Base-by-base conservation (phyloP, 345 rosid species). In the Euphorbia pulcherrima region DNA sequence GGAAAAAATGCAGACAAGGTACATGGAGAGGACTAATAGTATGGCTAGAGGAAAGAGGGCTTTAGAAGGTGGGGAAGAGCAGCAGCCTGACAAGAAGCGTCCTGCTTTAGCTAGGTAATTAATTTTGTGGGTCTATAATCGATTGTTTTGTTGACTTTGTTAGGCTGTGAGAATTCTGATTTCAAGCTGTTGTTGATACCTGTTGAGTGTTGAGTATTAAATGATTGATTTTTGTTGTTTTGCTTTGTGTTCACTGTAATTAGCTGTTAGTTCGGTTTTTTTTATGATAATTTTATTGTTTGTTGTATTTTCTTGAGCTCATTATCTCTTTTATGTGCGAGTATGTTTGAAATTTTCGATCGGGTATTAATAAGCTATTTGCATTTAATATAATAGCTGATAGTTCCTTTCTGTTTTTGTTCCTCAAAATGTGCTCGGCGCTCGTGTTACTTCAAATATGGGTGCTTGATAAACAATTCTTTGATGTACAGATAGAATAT, bases 71-170 rank as follows among this genome's bases (percentile, higher is more conserved):
- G 81, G 68, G 28, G 90, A 83, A 13, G 78, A 83, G 50, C 65
- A 76, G 53, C 86, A 88, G 72, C 89, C 96, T 24, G 97, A 89
- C 68, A 76, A 87, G 75, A 93, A 90, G 74, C 82, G 90, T 44
- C 98, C 98, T 2, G 97, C 98, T 84, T 80, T 93, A 72, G 92
- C 97, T 24, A 90, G 98, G 96, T 89, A 39, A 21, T 23, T 89
- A 39, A 21, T 23, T 30, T 66, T 60, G 23, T 27, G 35, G 35
- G n/a, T 17, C 51, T 6, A 20, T 47, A n/a, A 3, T 17, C 17
- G 20, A 3, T 27, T 68, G 17, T 16, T 5, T 21, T 48, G 29
- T 50, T 17, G 21, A 5, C 30, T 0, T 51, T 24, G 16, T 20
- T 39, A 64, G 28, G 13, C n/a, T 64, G 23, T 44, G 39, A 4